Conservation (phyloP, 2,329 filamentous ascomycete species). For the Fusarium xyrophilum region DNA sequence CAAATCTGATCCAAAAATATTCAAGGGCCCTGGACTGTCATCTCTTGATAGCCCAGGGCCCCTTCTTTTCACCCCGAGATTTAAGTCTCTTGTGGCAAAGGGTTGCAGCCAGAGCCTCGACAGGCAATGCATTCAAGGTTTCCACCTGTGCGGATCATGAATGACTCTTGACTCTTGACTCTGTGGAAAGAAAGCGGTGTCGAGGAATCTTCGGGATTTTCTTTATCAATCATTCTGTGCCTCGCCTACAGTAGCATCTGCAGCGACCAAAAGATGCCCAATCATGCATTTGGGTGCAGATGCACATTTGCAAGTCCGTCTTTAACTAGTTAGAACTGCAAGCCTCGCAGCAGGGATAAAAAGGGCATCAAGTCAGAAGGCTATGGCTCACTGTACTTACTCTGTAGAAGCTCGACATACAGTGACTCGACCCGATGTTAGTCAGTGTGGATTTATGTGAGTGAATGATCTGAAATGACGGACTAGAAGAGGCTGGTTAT, state of each 20-base stretch:
- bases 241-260: conserved; percentile 12
- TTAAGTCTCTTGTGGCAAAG: neutral
- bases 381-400: conserved; percentile 3
- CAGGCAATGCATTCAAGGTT: conserved; percentile 16
- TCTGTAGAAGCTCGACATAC: conserved; percentile 9
- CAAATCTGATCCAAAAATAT: conserved; percentile 16
- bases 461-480: conserved; percentile 6
- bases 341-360: conserved; percentile 21
- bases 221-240: conserved; percentile 17
- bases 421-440: neutral
- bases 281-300: conserved; percentile 19
- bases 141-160: conserved; percentile 35
- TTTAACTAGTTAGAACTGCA: conserved; percentile 20
- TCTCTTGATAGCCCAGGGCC: conserved; percentile 7
- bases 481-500: conserved; percentile 23
- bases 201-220: conserved; percentile 19
- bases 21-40: conserved; percentile 30
- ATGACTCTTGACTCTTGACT: conserved; percentile 26
- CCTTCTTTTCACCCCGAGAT: conserved; percentile 2
- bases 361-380: conserved; percentile 26
- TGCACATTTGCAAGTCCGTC: conserved; percentile 27
- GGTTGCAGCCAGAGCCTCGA: conserved; percentile 10
- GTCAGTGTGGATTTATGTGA: neutral
- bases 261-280: conserved; percentile 15
- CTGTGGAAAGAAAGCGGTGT: conserved; percentile 35